These are phyloP conservation scores for Mycena polygramma DNA, from an alignment of 768 basidiomycete species.

Conservation along the genomic window DNA sequence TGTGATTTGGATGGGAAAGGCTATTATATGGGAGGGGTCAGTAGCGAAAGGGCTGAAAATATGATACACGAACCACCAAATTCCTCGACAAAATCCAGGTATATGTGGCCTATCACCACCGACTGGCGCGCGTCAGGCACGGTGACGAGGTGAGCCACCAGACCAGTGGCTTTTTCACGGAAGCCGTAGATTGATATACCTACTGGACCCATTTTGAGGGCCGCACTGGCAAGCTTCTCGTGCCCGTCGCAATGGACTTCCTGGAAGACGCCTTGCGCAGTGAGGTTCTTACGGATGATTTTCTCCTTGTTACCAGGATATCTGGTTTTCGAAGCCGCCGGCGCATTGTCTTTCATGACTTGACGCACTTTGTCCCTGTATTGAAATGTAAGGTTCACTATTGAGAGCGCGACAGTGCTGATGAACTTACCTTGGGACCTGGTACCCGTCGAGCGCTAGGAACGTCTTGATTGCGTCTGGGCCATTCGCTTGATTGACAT, in stretches of 20 bases:
- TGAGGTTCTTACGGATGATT: conserved; percentile 6
- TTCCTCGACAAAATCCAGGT: conserved; percentile 6
- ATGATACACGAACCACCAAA: background rate
- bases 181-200: conserved; percentile 9
- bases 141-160: background rate
- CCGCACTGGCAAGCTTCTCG: conserved; percentile 3
- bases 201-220: conserved; percentile 15
- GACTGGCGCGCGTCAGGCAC: conserved; percentile 3
- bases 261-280: conserved; percentile 7
- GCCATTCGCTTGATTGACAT: conserved; percentile 2
- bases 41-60: background rate
- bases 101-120: conserved; percentile 1
- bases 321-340: background rate
- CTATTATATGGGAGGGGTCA: background rate
- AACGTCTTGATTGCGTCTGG: conserved; percentile 6
- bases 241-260: conserved; percentile 20
- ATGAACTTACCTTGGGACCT: conserved; percentile 6
- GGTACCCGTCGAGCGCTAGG: conserved; percentile 5
- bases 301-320: background rate
- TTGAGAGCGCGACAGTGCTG: too few species aligned
- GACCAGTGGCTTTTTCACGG: background rate
- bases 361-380: background rate
- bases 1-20: background rate
- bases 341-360: conserved; percentile 5
- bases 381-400: too few species aligned